Conservation (phyloP, 805 yeast species). For the Isabelozyma heimii region DNA sequence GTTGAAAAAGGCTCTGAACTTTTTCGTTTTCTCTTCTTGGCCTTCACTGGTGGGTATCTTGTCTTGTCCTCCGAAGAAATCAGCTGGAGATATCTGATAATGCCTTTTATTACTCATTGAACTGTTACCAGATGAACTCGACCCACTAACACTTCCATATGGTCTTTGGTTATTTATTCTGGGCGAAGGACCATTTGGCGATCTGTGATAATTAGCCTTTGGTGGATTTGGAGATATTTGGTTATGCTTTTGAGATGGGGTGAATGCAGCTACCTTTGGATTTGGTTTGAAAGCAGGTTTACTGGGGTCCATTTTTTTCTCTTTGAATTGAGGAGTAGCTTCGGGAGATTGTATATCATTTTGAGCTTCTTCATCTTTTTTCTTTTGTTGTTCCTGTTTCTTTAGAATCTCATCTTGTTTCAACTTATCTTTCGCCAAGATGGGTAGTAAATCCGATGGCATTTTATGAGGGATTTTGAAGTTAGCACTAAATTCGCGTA, state of each 20-base stretch:
- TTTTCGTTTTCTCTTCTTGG: constrained; percentile 31
- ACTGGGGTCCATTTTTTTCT: constrained; percentile 54
- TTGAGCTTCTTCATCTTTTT: constrained; percentile 3
- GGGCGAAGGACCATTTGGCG: constrained; percentile 33
- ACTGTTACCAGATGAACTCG: constrained; percentile 8
- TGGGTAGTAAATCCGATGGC: constrained; percentile 69
- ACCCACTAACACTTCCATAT: constrained; percentile 17
- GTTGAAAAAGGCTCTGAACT: constrained; percentile 47
- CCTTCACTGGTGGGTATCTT: constrained; percentile 37
- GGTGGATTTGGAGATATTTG: constrained; percentile 27
- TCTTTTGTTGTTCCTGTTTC: constrained; percentile 23
- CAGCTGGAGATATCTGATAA: constrained; percentile 38
- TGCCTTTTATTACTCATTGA: constrained; percentile 23
- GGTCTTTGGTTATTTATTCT: constrained; percentile 31
- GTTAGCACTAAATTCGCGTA: constrained; percentile 76
- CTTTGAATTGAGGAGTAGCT: constrained; percentile 11
- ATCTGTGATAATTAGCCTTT: constrained; percentile 16
- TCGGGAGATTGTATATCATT: constrained; percentile 3
- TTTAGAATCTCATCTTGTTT: constrained; percentile 61
- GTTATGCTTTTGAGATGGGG: constrained; percentile 41
- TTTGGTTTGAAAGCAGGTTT: constrained; percentile 68
- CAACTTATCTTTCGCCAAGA: constrained; percentile 62
- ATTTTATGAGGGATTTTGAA: constrained; percentile 65
- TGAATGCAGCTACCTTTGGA: constrained; percentile 65
- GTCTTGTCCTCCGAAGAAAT: constrained; percentile 39